phyloP scores from a whole-genome alignment of 495 filamentous ascomycete genomes.

The Talaromyces trachyspermus region DNA sequence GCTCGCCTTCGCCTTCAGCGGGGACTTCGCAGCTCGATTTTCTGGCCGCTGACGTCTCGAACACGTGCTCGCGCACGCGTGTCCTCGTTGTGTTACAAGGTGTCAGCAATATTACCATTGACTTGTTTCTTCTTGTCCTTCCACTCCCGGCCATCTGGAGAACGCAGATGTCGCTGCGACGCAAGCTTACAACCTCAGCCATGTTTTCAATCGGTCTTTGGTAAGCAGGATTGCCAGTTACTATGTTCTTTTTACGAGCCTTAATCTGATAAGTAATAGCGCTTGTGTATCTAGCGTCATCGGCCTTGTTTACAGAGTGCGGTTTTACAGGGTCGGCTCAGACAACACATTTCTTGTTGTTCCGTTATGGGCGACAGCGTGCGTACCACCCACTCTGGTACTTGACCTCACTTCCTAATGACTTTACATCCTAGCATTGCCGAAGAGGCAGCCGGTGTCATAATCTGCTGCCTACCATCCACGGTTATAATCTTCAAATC shows the following conservation, averaged over 20 bases:
- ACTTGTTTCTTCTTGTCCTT: slow-evolving; percentile 16
- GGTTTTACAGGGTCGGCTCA: background rate
- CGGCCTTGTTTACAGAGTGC: slow-evolving; percentile 12
- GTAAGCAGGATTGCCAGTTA: slow-evolving; percentile 5
- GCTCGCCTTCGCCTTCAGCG: slow-evolving; percentile 5
- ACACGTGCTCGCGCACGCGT: slow-evolving; percentile 1
- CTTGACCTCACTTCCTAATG: background rate
- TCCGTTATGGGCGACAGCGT: slow-evolving; percentile 6
- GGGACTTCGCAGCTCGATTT: slow-evolving; percentile 5
- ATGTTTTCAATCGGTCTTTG: slow-evolving; percentile 14
- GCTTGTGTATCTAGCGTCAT: slow-evolving; percentile 13
- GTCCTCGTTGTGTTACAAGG: slow-evolving; percentile 4
- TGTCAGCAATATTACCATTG: slow-evolving; percentile 12
- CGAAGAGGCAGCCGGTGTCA: slow-evolving; percentile 14
- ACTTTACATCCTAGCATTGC: slow-evolving; percentile 8
- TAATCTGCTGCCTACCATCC: slow-evolving; percentile 16
- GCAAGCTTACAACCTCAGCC: slow-evolving; percentile 10
- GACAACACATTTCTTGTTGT: slow-evolving; percentile 11
- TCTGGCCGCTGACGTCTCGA: slow-evolving; percentile 5
- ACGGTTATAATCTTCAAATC: slow-evolving; percentile 8
- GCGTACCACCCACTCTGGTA: background rate
- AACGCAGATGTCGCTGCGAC: slow-evolving; percentile 10
- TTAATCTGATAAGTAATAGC: background rate
- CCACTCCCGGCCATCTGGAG: slow-evolving; percentile 15
- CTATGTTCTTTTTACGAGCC: background rate